Evolutionary conservation across 345 rosid genomes (phyloP).

Genomic region (Murraya paniculata): DNA sequence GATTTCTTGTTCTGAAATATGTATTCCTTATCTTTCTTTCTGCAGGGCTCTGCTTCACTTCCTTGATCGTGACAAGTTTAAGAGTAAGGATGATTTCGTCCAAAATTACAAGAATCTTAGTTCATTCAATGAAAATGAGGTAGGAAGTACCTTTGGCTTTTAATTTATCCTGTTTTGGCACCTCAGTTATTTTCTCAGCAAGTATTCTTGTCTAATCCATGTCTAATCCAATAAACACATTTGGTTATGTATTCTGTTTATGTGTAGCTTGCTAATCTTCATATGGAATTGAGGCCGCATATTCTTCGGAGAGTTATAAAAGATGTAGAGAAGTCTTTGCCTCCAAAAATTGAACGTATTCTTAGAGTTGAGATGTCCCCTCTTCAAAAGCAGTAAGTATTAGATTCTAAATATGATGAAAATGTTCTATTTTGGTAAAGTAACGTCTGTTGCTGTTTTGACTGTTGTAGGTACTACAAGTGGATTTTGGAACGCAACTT

Average conservation of each 20-base stretch:
- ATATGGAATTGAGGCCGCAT: conserved; percentile 97
- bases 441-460: conserved; percentile 13
- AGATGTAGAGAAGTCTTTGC: conserved; percentile 98
- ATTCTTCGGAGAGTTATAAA: conserved; percentile 96
- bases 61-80: conserved; percentile 90
- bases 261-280: conserved; percentile 92
- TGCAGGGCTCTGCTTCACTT: conserved; percentile 97
- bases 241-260: conserved; percentile 11
- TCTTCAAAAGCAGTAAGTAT: conserved; percentile 91
- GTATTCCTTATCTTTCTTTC: background rate
- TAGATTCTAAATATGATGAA: conserved; percentile 3
- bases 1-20: background rate
- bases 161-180: background rate
- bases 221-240: background rate
- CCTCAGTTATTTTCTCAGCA: conserved; percentile 1
- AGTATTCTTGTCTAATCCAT: background rate
- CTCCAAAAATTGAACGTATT: conserved; percentile 98
- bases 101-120: conserved; percentile 98
- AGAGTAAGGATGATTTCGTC: conserved; percentile 89
- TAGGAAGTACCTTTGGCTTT: conserved; percentile 21
- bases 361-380: conserved; percentile 99
- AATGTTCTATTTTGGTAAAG: background rate
- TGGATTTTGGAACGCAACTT: conserved; percentile 99
- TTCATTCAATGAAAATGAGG: conserved; percentile 95
- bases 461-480: conserved; percentile 74